A percentile compares a stretch with the other conserved stretches of the same genome.
Conservation (phyloP, 495 filamentous ascomycete genomes). For the Barbatosphaeria neglecta region DNA sequence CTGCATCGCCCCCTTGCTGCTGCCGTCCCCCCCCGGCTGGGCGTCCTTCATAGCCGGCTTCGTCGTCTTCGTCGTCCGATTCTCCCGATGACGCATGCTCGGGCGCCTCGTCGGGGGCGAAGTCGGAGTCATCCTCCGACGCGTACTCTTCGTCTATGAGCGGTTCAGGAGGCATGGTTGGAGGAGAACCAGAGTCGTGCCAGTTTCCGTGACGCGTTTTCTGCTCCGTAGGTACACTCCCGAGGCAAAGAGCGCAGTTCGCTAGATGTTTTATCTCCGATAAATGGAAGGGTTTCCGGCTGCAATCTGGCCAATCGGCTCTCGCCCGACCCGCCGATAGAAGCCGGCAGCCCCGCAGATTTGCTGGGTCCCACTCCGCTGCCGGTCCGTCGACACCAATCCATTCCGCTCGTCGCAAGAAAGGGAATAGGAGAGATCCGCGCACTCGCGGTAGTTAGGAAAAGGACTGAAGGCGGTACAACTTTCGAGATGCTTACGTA, state of each 20-base stretch:
- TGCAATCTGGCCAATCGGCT: not conserved
- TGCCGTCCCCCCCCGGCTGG: slow-evolving; percentile 24
- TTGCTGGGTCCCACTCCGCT: not conserved
- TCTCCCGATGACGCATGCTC: slow-evolving; percentile 31
- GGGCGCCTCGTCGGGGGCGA: slow-evolving; percentile 49
- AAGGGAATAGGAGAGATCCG: too few relatives aligned
- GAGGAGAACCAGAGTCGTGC: not conserved
- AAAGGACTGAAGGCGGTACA: too few relatives aligned
- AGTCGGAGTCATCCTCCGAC: slow-evolving; percentile 66
- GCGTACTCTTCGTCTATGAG: slow-evolving; percentile 50
- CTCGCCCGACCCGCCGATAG: not conserved
- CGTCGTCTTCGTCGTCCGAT: slow-evolving; percentile 27
- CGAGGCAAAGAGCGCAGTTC: too few relatives aligned
- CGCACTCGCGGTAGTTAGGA: too few relatives aligned
- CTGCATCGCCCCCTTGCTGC: slow-evolving; percentile 15
- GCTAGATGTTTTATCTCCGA: not conserved
- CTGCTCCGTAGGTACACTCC: not conserved
- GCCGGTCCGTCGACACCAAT: too few relatives aligned
- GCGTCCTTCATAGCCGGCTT: slow-evolving; percentile 2
- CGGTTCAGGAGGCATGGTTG: slow-evolving; percentile 8
- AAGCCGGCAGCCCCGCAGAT: not conserved
- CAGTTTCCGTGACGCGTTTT: not conserved
- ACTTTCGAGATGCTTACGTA: too few relatives aligned
- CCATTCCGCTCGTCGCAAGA: too few relatives aligned
- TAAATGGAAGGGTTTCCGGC: not conserved